Percentiles rank a stretch among this genome's conserved stretches.
phyloP scores from a whole-genome alignment of 257 asterid genomes.

The Solanum pimpinellifolium region DNA sequence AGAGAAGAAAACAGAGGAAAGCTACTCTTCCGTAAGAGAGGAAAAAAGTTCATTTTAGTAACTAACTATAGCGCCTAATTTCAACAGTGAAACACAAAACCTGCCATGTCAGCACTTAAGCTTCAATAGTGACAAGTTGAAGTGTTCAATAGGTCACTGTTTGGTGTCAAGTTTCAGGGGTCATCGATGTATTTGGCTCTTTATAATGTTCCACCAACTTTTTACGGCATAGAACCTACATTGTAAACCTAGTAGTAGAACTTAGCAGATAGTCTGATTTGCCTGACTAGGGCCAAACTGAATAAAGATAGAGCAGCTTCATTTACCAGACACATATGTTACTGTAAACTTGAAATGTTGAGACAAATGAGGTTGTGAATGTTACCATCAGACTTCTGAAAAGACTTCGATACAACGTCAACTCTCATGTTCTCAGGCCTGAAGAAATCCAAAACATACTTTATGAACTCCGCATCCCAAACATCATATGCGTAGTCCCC shows the following conservation, averaged over 20 bases:
- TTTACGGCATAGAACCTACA: background rate
- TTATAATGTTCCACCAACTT: background rate
- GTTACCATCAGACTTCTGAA: conserved; percentile 55
- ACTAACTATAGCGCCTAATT: background rate
- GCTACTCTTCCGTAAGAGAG: background rate
- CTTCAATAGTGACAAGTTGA: background rate
- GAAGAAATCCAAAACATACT: conserved; percentile 57
- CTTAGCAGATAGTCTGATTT: background rate
- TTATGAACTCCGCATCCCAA: conserved; percentile 78
- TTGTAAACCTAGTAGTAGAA: background rate
- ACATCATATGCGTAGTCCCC: conserved; percentile 79
- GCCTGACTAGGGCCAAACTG: background rate
- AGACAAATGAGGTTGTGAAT: background rate
- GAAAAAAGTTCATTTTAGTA: background rate
- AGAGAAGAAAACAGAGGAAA: background rate
- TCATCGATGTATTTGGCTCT: background rate
- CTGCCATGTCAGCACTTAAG: background rate
- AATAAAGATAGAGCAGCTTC: background rate
- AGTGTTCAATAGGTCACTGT: background rate
- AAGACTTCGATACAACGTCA: conserved; percentile 62
- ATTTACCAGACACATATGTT: background rate
- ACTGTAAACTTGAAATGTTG: background rate
- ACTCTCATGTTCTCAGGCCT: conserved; percentile 93
- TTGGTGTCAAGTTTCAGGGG: background rate
- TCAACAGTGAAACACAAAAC: background rate